phyloP scores from a whole-genome alignment of 768 basidiomycete genomes.

The Suillus lakei region DNA sequence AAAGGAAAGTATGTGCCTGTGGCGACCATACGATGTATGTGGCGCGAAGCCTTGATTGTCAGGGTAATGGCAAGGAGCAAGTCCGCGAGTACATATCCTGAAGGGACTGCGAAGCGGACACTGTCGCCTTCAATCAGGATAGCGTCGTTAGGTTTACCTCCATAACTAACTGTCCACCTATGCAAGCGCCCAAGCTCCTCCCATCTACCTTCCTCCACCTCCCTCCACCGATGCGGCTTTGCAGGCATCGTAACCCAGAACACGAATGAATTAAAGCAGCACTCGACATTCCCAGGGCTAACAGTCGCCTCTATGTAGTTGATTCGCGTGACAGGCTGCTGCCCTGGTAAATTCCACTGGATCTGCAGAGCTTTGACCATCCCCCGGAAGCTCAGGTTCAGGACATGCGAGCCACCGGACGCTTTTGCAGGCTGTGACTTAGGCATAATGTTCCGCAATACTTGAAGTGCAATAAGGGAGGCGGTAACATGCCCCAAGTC shows the following conservation, averaged over 20 bases:
- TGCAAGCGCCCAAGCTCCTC: constrained; percentile 73
- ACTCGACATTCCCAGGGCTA: constrained; percentile 25
- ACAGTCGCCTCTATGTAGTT: constrained; percentile 27
- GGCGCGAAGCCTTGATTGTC: constrained; percentile 73
- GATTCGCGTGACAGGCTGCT: constrained; percentile 48
- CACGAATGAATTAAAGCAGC: constrained; percentile 47
- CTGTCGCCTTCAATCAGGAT: constrained; percentile 65
- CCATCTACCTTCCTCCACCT: constrained; percentile 55
- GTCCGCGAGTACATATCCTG: constrained; percentile 75
- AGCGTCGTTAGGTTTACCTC: constrained; percentile 34
- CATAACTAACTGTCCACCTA: constrained; percentile 49
- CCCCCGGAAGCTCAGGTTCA: constrained; percentile 29
- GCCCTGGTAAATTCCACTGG: constrained; percentile 50
- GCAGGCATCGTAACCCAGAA: constrained; percentile 62
- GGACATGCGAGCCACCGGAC: constrained; percentile 11
- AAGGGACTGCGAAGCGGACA: constrained; percentile 78
- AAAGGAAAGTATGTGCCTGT: constrained; percentile 56
- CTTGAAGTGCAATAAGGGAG: constrained; percentile 55
- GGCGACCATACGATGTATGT: constrained; percentile 62
- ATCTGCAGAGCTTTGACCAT: constrained; percentile 53
- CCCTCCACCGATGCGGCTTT: constrained; percentile 40
- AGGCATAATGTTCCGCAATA: constrained; percentile 46
- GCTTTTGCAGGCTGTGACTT: constrained; percentile 1
- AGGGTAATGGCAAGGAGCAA: constrained; percentile 73
- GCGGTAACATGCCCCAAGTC: constrained; percentile 75